phyloP scores from a whole-genome alignment of 2,329 filamentous ascomycete species.

The Aspergillus aculeatinus region DNA sequence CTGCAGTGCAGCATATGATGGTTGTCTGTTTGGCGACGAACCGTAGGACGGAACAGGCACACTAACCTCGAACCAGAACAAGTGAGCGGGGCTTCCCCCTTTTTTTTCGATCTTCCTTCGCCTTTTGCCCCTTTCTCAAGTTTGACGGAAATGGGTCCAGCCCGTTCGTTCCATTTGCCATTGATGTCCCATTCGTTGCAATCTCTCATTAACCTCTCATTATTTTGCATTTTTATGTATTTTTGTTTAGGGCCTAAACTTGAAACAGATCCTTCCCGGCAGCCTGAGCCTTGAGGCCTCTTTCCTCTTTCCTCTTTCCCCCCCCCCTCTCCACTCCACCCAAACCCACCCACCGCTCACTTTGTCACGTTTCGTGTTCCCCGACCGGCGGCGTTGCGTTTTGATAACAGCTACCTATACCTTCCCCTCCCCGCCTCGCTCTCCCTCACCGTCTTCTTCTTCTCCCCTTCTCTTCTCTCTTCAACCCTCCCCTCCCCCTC shows the following conservation, averaged over 20 bases:
- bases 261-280: slow-evolving; percentile 33
- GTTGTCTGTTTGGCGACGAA: not conserved
- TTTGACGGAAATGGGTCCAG: not conserved
- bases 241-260: slow-evolving; percentile 27
- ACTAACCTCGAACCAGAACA: not conserved
- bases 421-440: slow-evolving; percentile 23
- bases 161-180: not conserved
- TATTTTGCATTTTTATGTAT: not conserved
- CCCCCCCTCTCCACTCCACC: too few species aligned
- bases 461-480: slow-evolving; percentile 20
- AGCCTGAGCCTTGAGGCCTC: not conserved
- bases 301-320: slow-evolving; percentile 5
- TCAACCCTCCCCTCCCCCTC: slow-evolving; percentile 21
- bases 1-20: too few species aligned
- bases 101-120: not conserved
- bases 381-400: slow-evolving; percentile 16
- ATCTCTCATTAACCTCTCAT: not conserved
- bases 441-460: slow-evolving; percentile 18
- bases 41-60: not conserved
- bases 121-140: not conserved
- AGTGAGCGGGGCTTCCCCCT: not conserved
- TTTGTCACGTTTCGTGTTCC: slow-evolving; percentile 26
- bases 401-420: slow-evolving; percentile 23
- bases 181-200: not conserved
- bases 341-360: slow-evolving; percentile 19